phyloP scores from a whole-genome alignment of 2,329 filamentous ascomycete species.

The Pseudogymnoascus sp. region DNA sequence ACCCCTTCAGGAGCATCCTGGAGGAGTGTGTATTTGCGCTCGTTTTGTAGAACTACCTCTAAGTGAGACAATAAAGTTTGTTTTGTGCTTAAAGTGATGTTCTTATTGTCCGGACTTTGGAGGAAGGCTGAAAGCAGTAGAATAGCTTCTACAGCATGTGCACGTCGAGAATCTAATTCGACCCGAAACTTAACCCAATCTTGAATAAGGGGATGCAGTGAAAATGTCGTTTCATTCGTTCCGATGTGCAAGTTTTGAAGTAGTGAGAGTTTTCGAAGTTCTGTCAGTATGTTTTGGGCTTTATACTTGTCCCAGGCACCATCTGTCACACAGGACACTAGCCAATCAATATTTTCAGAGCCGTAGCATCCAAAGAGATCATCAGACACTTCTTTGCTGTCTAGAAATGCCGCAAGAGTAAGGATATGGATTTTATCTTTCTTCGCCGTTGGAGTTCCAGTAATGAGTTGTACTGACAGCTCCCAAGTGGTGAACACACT shows the following conservation, averaged over 20 bases:
- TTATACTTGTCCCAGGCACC: constrained; percentile 18
- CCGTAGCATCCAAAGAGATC: constrained; percentile 18
- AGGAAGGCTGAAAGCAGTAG: not conserved
- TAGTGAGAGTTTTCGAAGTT: constrained; percentile 20
- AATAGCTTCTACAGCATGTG: not conserved
- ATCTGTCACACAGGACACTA: constrained; percentile 14
- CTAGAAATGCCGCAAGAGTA: constrained; percentile 20
- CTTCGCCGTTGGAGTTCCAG: constrained; percentile 3
- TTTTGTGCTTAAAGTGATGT: not conserved
- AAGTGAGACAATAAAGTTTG: not conserved
- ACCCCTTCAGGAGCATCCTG: not conserved
- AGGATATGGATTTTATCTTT: constrained; percentile 18
- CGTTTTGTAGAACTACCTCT: not conserved
- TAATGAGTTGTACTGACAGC: constrained; percentile 22
- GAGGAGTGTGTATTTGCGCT: not conserved
- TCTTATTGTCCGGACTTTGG: not conserved
- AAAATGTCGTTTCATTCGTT: constrained; percentile 13
- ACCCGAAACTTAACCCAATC: constrained; percentile 20
- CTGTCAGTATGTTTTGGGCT: constrained; percentile 15
- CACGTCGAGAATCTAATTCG: not conserved
- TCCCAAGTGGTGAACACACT: constrained; percentile 26
- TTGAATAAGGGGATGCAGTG: constrained; percentile 21
- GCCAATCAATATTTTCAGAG: constrained; percentile 11
- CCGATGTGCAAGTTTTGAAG: constrained; percentile 16
- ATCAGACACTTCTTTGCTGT: constrained; percentile 21